These are phyloP conservation scores for Geosmithia flava DNA, from an alignment of 2,329 filamentous ascomycete species.

Conservation along the genomic window DNA sequence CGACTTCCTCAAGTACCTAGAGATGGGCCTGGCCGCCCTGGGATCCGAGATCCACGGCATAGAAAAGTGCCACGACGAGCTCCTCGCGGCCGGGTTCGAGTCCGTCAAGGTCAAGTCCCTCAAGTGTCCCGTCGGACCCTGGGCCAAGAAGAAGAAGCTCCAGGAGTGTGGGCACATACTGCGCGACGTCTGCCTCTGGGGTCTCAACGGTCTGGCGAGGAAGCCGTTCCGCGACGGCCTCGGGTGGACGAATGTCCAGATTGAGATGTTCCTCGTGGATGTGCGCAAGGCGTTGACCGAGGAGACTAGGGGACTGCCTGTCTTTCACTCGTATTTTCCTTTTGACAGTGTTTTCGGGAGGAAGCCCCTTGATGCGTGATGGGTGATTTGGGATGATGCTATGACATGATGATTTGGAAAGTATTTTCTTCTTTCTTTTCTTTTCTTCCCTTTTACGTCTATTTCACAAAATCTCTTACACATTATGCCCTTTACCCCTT, in stretches of 20 bases:
- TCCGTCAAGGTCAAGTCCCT: slow-evolving; percentile 24
- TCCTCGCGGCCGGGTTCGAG: slow-evolving; percentile 28
- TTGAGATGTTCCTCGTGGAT: slow-evolving; percentile 29
- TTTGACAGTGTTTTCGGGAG: slow-evolving; percentile 24
- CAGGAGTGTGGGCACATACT: slow-evolving; percentile 32
- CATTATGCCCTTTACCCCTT: too few relatives aligned
- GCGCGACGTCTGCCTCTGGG: slow-evolving; percentile 26
- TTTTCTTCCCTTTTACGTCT: too few relatives aligned
- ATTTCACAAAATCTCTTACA: too few relatives aligned
- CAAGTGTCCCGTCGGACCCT: slow-evolving; percentile 35
- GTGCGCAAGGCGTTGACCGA: slow-evolving; percentile 25
- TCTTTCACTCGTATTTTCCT: slow-evolving; percentile 25
- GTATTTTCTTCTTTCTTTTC: too few relatives aligned
- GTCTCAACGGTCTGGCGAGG: slow-evolving; percentile 23
- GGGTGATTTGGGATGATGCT: background rate
- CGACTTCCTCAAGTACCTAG: slow-evolving; percentile 29
- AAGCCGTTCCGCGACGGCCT: slow-evolving; percentile 25
- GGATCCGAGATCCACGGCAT: slow-evolving; percentile 30
- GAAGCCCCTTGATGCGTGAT: slow-evolving; percentile 17
- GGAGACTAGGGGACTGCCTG: slow-evolving; percentile 17
- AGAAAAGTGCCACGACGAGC: slow-evolving; percentile 17
- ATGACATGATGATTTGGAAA: too few relatives aligned
- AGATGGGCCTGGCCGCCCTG: slow-evolving; percentile 24
- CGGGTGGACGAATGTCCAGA: slow-evolving; percentile 25
- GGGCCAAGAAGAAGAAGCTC: slow-evolving; percentile 28